Evolutionary conservation across 225 moss, liverwort and hornwort genomes (phyloP).

Genomic region (Asterella californica): DNA sequence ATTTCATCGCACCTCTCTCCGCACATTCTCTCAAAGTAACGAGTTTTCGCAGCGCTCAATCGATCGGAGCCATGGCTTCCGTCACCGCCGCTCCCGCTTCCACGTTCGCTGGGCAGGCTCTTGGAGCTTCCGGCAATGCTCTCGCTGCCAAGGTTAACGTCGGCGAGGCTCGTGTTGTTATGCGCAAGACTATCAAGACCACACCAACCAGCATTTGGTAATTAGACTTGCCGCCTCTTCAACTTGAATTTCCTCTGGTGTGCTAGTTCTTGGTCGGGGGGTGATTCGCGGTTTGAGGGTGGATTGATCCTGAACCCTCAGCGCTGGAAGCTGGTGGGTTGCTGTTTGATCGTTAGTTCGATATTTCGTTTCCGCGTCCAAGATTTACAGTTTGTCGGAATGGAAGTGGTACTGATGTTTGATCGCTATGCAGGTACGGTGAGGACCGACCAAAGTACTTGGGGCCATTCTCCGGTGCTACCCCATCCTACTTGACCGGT

Average conservation of each 20-base stretch:
- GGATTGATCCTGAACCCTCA: too few species aligned
- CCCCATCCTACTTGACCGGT: slow-evolving; percentile 29
- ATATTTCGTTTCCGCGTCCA: not conserved
- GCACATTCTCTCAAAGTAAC: too few species aligned
- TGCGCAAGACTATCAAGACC: too few species aligned
- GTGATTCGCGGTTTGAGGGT: not conserved
- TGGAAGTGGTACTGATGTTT: not conserved
- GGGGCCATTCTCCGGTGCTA: slow-evolving; percentile 33
- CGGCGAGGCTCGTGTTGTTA: slow-evolving; percentile 4
- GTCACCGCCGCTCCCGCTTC: too few species aligned
- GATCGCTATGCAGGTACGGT: slow-evolving; percentile 22
- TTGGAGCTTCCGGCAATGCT: not conserved
- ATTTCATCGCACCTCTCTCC: not conserved
- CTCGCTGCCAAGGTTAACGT: slow-evolving; percentile 38
- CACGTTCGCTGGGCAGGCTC: too few species aligned
- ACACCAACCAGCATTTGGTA: slow-evolving; percentile 36
- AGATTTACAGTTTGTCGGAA: not conserved
- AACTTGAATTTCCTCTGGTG: not conserved
- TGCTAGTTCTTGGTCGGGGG: not conserved
- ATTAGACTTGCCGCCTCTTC: not conserved
- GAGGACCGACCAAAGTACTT: slow-evolving; percentile 33
- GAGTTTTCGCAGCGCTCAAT: not conserved
- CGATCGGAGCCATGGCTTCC: slow-evolving; percentile 22
- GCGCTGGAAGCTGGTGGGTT: too few species aligned
- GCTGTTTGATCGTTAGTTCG: too few species aligned